Conservation (phyloP, 495 filamentous ascomycete genomes). For the Penicillium waksmanii region DNA sequence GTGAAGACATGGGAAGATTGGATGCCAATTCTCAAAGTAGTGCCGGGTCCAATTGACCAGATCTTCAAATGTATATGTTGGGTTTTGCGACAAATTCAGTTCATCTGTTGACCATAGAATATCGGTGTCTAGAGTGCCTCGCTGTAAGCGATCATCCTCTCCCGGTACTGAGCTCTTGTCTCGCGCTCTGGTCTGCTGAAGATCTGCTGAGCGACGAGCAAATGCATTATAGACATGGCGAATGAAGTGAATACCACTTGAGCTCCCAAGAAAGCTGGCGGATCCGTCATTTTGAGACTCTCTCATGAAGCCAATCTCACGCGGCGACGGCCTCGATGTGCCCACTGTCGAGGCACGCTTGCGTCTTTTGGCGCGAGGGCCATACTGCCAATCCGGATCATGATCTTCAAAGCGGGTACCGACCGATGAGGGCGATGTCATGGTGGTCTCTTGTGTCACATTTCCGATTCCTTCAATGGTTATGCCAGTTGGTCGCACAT, state of each 20-base stretch:
- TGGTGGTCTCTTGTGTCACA: conserved; percentile 6
- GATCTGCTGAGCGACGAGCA: conserved; percentile 41
- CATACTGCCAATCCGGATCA: conserved; percentile 26
- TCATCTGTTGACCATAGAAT: conserved; percentile 37
- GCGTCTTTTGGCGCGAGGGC: conserved; percentile 32
- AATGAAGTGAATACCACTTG: conserved; percentile 56
- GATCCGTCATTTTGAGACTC: conserved; percentile 39
- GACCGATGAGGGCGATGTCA: conserved; percentile 26
- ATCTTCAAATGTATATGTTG: conserved; percentile 32
- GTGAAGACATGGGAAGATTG: conserved; percentile 50
- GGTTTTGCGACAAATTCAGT: conserved; percentile 20
- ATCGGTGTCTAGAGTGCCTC: conserved; percentile 18
- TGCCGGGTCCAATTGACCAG: conserved; percentile 42
- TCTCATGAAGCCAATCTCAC: conserved; percentile 47
- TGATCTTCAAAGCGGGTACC: conserved; percentile 23
- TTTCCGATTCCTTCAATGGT: background rate
- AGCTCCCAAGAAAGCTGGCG: conserved; percentile 50
- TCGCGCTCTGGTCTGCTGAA: conserved; percentile 30
- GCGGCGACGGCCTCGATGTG: conserved; percentile 29
- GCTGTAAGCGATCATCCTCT: conserved; percentile 49
- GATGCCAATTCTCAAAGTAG: conserved; percentile 57
- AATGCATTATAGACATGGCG: conserved; percentile 50
- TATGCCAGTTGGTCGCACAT: no score
- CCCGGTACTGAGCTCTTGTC: conserved; percentile 47
- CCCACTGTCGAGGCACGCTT: conserved; percentile 31